Evolutionary conservation across 768 basidiomycete genomes (phyloP).

Genomic region (Rhodotorula paludigena): DNA sequence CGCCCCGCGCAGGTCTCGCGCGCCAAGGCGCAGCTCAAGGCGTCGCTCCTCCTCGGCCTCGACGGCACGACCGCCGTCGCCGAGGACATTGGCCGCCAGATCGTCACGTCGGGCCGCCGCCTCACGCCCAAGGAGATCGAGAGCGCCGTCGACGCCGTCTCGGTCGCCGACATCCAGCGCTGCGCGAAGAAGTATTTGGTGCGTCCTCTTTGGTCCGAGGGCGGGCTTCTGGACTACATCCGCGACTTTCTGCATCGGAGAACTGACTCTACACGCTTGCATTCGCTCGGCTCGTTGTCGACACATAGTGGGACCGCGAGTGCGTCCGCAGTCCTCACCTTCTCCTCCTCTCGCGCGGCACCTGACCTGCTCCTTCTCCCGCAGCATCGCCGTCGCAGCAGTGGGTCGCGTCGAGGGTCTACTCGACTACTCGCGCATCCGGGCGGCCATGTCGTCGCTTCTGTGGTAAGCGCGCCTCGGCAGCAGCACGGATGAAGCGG

Average conservation of each 20-base stretch:
- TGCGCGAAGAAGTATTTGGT: constrained; percentile 73
- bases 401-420: constrained; percentile 86
- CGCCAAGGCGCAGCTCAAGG: constrained; percentile 97
- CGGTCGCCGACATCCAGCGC: constrained; percentile 53
- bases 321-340: not conserved
- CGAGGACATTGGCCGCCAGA: constrained; percentile 96
- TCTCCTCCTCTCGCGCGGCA: not conserved
- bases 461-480: constrained; percentile 26
- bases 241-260: too few species aligned
- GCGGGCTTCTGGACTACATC: constrained; percentile 52
- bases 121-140: constrained; percentile 91
- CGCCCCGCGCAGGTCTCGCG: constrained; percentile 74
- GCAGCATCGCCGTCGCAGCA: constrained; percentile 56
- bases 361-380: not conserved
- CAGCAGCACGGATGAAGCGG: too few species aligned
- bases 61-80: constrained; percentile 96
- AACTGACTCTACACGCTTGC: too few species aligned
- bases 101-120: constrained; percentile 86
- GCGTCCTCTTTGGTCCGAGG: constrained; percentile 42
- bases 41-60: constrained; percentile 76
- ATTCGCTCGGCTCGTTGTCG: too few species aligned
- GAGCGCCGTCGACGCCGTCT: constrained; percentile 64
- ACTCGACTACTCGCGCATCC: constrained; percentile 73
- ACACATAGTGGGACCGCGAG: not conserved
- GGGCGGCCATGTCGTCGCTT: constrained; percentile 22